Evolutionary conservation across 2,329 filamentous ascomycete genomes (phyloP), one percentile per base, ranked within the genome.

Genomic region (Tolypocladium guangdongense): DNA sequence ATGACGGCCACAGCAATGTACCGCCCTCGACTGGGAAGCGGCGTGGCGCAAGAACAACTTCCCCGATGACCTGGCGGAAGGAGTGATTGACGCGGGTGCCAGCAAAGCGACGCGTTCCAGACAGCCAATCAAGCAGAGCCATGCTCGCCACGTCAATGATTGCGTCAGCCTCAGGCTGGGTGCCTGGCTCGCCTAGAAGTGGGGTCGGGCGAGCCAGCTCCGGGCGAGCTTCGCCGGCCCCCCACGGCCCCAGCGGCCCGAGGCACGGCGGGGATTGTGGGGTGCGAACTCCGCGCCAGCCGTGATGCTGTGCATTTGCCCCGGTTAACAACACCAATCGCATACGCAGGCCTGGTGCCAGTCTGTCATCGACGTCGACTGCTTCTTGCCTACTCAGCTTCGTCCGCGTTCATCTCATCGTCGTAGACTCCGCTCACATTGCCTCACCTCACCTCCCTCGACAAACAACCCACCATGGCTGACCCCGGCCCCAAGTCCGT

Each of bases 401-500:
- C 7, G 20, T 16, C 14, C 22, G 7, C 22, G 4, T 18, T 6
- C 39, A 6, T 43, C 39, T 43, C 20, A 16, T 22, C 20, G 16
- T 4, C 39, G 12, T 6, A 10, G 32, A 33, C 32, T 30, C 30
- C 30, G 7, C 30, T 3, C 41, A 43, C 7, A 22, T 27, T 24
- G 30, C 4, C 24, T 45, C 3, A 1, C 18, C 16, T 5, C 39
- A 27, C 22, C 22, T 30, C 41, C 39, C 39, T 4, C 20, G 10
- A 32, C 14, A n/a, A 46, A n/a, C 8, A 55, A 57, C n/a, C 18
- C 51, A 16, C 36, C 43, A 52, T 49, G 51, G 45, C 35, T 12
- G 30, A 37, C 10, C 7, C 37, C 27, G 16, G 43, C 37, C 49
- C 38, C 14, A 52, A 61, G 24, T 58, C 64, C 35, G 62, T 69